These are phyloP conservation scores for Colletotrichum sp. DNA, from an alignment of 2,329 filamentous ascomycete genomes.

Conservation along the genomic window DNA sequence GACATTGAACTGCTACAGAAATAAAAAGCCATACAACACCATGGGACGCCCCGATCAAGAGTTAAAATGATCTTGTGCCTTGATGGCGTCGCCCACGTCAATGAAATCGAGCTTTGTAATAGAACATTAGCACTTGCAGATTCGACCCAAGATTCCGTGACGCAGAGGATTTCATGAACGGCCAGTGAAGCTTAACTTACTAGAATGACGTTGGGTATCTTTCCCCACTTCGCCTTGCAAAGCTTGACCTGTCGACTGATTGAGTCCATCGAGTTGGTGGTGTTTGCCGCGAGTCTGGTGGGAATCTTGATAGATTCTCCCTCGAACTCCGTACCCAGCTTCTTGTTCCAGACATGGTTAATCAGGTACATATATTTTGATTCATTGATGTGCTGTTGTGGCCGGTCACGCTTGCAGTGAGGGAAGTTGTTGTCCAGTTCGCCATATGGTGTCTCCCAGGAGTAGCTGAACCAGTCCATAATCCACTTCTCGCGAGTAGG, in stretches of 20 bases:
- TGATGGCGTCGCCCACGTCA: background rate
- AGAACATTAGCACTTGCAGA: fast-evolving
- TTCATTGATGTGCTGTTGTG: background rate
- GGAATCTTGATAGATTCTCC: background rate
- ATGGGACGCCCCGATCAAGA: background rate
- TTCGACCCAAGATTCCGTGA: background rate
- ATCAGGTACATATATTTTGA: background rate
- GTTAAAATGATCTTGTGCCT: background rate
- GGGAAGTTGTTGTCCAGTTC: background rate
- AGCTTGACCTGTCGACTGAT: background rate
- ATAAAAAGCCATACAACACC: background rate
- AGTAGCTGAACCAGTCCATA: background rate
- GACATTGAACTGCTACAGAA: background rate
- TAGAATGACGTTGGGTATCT: background rate
- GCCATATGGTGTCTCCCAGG: background rate
- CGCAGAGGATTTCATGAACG: background rate
- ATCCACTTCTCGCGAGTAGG: background rate
- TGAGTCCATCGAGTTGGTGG: background rate
- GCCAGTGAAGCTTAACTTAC: background rate
- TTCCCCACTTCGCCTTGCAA: background rate
- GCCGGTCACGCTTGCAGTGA: background rate
- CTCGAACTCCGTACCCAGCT: background rate
- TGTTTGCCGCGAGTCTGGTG: background rate
- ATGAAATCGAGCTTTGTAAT: background rate
- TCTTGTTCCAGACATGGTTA: background rate